phyloP scores from a whole-genome alignment of 75 land plant species.

The Isoetes taiwanensis region DNA sequence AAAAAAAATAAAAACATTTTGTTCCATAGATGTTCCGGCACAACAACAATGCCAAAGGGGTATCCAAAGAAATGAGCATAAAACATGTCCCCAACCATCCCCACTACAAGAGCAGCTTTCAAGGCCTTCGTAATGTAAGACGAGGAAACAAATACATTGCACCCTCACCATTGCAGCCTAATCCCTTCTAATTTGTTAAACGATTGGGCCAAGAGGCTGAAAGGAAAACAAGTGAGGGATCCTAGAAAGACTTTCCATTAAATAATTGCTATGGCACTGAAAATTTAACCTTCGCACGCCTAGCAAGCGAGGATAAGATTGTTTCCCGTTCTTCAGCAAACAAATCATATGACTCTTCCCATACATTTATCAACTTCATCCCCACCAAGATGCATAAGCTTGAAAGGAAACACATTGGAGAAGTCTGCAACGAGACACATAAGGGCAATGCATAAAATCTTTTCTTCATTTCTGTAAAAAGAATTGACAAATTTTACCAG shows the following conservation, averaged over 20 bases:
- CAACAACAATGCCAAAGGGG: slow-evolving; percentile 89
- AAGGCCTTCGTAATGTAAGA: slow-evolving; percentile 54
- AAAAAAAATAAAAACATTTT: no score
- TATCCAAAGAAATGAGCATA: slow-evolving; percentile 66
- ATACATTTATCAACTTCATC: no score
- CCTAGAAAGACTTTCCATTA: no score
- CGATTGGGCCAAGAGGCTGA: slow-evolving; percentile 70
- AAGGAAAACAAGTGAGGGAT: no score
- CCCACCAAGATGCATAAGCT: no score
- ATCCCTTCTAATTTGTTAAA: slow-evolving; percentile 89
- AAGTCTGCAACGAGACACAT: no score
- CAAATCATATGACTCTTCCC: slow-evolving; percentile 78
- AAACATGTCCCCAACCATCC: slow-evolving; percentile 73
- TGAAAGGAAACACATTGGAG: no score
- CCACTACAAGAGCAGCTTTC: slow-evolving; percentile 64
- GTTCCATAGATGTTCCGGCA: no score
- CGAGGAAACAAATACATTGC: slow-evolving; percentile 98
- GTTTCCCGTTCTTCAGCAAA: slow-evolving; percentile 63
- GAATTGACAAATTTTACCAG: no score
- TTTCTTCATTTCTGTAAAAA: no score
- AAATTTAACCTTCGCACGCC: slow-evolving; percentile 84
- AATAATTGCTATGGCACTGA: no score
- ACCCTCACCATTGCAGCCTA: slow-evolving; percentile 91
- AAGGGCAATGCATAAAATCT: no score
- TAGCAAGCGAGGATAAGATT: slow-evolving; percentile 72